These are phyloP conservation scores for Neofusicoccum kwambonambiense DNA, from an alignment of 2,329 filamentous ascomycete genomes.

Conservation along the genomic window DNA sequence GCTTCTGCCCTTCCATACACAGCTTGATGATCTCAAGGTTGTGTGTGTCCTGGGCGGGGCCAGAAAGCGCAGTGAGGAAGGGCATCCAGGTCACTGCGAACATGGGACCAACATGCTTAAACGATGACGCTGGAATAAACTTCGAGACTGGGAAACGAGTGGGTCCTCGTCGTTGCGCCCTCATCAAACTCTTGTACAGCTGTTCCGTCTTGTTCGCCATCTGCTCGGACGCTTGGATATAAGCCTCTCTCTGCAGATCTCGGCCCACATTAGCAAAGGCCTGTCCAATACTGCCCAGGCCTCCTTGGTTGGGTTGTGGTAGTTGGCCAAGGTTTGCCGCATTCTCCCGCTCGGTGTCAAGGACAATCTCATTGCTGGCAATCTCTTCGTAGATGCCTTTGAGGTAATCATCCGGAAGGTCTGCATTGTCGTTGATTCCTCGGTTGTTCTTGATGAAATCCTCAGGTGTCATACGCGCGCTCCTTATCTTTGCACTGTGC, in stretches of 20 bases:
- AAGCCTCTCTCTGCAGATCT: constrained; percentile 88
- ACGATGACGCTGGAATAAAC: constrained; percentile 91
- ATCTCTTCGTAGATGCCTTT: constrained; percentile 91
- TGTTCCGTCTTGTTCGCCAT: constrained; percentile 81
- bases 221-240: constrained; percentile 91
- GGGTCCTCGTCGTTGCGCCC: constrained; percentile 80
- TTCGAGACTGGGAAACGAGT: constrained; percentile 64
- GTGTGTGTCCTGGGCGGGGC: constrained; percentile 88
- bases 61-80: constrained; percentile 90
- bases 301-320: constrained; percentile 55
- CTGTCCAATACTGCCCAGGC: constrained; percentile 81
- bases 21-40: constrained; percentile 89
- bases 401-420: constrained; percentile 91
- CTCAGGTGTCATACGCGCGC: constrained; percentile 84
- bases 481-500: constrained; percentile 82
- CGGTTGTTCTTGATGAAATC: constrained; percentile 99
- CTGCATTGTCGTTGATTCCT: constrained; percentile 94
- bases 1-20: constrained; percentile 92
- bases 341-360: constrained; percentile 86
- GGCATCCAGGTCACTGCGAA: constrained; percentile 99
- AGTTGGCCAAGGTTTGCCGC: constrained; percentile 74
- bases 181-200: constrained; percentile 88
- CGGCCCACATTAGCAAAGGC: constrained; percentile 88
- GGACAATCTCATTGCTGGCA: constrained; percentile 83
- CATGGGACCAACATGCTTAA: constrained; percentile 95